Conservation (phyloP, 176 grass and related monocot species). For the Puccinellia tenuiflora region DNA sequence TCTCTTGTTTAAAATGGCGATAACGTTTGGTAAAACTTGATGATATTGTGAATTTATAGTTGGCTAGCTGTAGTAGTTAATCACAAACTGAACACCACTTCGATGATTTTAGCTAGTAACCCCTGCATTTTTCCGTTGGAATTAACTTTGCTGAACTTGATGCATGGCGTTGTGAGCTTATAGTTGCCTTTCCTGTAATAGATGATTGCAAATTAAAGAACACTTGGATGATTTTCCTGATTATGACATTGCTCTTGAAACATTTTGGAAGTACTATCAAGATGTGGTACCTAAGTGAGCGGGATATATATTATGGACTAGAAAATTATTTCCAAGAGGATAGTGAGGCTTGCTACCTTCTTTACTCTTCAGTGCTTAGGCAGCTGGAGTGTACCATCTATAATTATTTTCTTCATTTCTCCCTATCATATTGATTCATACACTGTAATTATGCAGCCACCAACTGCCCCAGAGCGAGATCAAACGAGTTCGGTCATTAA, state of each 20-base stretch:
- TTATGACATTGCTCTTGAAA: not conserved
- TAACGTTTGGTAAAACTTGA: not conserved
- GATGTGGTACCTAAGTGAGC: no score
- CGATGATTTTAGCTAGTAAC: not conserved
- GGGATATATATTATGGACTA: no score
- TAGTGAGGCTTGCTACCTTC: not conserved
- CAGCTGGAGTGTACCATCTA: slow-evolving; percentile 10
- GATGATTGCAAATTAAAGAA: not conserved
- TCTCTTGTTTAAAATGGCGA: no score
- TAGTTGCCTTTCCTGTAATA: not conserved
- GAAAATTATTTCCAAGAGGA: slow-evolving; percentile 27
- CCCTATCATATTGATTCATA: slow-evolving; percentile 22
- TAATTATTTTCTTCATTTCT: not conserved
- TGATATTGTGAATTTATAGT: not conserved
- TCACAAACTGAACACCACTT: not conserved
- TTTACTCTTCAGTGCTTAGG: not conserved
- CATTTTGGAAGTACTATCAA: slow-evolving; percentile 87
- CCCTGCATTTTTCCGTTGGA: not conserved
- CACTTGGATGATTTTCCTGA: not conserved
- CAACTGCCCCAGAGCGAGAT: slow-evolving; percentile 45
- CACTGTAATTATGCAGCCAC: slow-evolving; percentile 52
- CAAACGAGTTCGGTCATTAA: slow-evolving; percentile 53
- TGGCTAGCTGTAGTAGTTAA: not conserved
- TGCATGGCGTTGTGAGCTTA: not conserved
- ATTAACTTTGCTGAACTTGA: not conserved